Percentiles rank a stretch among this genome's conserved stretches.
Evolutionary conservation across 140 eudicot genomes (phyloP).

Genomic region (Oenanthe javanica): DNA sequence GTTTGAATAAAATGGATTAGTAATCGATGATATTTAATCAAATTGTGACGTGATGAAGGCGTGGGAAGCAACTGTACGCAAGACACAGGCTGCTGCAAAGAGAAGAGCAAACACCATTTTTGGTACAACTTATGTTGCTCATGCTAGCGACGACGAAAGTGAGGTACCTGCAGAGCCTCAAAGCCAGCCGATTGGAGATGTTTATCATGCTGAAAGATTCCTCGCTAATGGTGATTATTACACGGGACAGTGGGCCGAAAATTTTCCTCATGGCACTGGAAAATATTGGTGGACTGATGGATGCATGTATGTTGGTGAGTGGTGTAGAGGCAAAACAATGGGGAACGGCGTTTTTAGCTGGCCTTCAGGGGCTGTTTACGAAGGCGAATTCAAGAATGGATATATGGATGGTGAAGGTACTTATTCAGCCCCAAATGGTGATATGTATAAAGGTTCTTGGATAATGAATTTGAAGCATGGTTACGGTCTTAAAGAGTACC

Average conservation of each 20-base stretch:
- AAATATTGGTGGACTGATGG: constrained; percentile 97
- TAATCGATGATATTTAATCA: not conserved
- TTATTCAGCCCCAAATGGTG: constrained; percentile 66
- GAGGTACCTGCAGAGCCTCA: constrained; percentile 15
- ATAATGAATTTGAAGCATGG: constrained; percentile 87
- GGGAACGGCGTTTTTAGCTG: constrained; percentile 80
- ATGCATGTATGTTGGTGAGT: constrained; percentile 84
- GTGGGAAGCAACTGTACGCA: constrained; percentile 92
- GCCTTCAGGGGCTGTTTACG: constrained; percentile 89
- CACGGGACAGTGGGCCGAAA: constrained; percentile 70
- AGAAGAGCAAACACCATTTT: constrained; percentile 84
- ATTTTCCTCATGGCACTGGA: constrained; percentile 77
- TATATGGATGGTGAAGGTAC: constrained; percentile 94
- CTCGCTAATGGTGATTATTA: constrained; percentile 88
- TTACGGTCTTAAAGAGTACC: constrained; percentile 47
- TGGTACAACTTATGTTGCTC: constrained; percentile 58
- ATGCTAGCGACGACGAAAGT: constrained; percentile 34
- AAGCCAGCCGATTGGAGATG: constrained; percentile 36
- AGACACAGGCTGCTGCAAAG: constrained; percentile 74
- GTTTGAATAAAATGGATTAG: not conserved
- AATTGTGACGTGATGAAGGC: constrained; percentile 66
- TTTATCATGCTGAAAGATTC: constrained; percentile 56
- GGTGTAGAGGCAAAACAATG: constrained; percentile 77
- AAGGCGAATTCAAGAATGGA: constrained; percentile 85
- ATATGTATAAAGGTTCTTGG: constrained; percentile 65